A percentile compares a stretch with the other conserved stretches of the same genome.
phyloP scores from a whole-genome alignment of 345 rosid species.

The Eutrema heterophyllum region DNA sequence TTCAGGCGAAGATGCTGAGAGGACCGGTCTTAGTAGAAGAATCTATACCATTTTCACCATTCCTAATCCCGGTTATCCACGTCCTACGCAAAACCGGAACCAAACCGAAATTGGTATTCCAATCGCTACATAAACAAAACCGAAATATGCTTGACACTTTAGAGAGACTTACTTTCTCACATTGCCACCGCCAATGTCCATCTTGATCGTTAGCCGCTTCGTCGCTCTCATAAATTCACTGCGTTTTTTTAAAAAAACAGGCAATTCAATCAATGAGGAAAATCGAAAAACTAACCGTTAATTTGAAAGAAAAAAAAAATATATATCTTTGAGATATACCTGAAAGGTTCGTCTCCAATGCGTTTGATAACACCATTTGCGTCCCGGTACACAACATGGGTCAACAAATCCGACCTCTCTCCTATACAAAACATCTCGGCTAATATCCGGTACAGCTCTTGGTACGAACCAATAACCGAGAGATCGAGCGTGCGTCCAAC shows the following conservation, averaged over 20 bases:
- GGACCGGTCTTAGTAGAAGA: conserved; percentile 67
- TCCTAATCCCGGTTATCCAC: conserved; percentile 57
- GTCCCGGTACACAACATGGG: conserved; percentile 66
- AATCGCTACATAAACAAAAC: not conserved
- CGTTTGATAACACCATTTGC: conserved; percentile 52
- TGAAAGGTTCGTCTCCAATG: conserved; percentile 82
- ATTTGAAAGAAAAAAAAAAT: not conserved
- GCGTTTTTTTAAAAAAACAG: conserved; percentile 10
- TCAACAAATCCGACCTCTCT: conserved; percentile 53
- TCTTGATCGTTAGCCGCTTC: conserved; percentile 65
- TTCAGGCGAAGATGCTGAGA: conserved; percentile 62
- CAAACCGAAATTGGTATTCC: conserved; percentile 13
- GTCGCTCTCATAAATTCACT: conserved; percentile 68
- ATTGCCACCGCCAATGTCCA: conserved; percentile 43
- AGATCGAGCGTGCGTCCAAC: conserved; percentile 86
- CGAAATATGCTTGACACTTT: not conserved
- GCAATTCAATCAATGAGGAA: not conserved
- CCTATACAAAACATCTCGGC: conserved; percentile 76
- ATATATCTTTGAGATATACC: conserved; percentile 37
- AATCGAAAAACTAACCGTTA: not conserved
- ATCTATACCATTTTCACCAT: conserved; percentile 53
- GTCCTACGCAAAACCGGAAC: conserved; percentile 41
- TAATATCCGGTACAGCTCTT: conserved; percentile 61
- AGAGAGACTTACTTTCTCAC: conserved; percentile 51
- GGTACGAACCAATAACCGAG: conserved; percentile 63